Percentiles rank a stretch among this genome's conserved stretches.
Conservation (phyloP, 225 moss, liverwort and hornwort genomes). For the Ulota crispa region DNA sequence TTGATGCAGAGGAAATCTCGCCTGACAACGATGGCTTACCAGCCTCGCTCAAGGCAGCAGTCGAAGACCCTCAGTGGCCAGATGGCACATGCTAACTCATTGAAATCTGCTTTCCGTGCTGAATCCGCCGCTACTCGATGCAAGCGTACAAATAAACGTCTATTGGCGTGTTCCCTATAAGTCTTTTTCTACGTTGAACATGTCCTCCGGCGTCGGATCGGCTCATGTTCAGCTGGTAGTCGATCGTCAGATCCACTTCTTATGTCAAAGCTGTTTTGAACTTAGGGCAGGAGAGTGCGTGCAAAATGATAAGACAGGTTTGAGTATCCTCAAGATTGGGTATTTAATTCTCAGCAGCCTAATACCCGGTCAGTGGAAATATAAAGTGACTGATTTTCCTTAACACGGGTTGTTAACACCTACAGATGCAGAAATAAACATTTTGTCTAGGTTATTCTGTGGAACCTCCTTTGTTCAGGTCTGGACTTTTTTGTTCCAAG, state of each 20-base stretch:
- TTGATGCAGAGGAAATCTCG: constrained; percentile 43
- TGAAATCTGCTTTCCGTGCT: constrained; percentile 4
- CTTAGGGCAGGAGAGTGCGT: constrained; percentile 41
- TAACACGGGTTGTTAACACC: constrained; percentile 20
- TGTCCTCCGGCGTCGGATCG: constrained; percentile 12
- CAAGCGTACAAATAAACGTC: constrained; percentile 29
- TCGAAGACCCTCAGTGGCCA: constrained; percentile 60
- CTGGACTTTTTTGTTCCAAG: background rate
- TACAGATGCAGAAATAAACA: constrained; percentile 32
- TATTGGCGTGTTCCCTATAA: constrained; percentile 21
- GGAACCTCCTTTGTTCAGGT: constrained; percentile 6
- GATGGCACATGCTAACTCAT: constrained; percentile 50
- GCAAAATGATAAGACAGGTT: constrained; percentile 29
- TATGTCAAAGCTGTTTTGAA: constrained; percentile 46
- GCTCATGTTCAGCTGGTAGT: constrained; percentile 25
- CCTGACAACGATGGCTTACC: constrained; percentile 33
- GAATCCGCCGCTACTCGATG: constrained; percentile 10
- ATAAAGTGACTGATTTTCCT: constrained; percentile 24
- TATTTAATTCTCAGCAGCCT: constrained; percentile 19
- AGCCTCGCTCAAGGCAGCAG: constrained; percentile 43
- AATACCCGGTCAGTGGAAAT: constrained; percentile 20
- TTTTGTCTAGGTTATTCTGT: constrained; percentile 18
- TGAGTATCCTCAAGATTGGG: constrained; percentile 30
- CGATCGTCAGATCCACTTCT: constrained; percentile 8
- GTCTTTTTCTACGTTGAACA: constrained; percentile 25